Percentiles rank a stretch among this genome's conserved stretches.
Conservation (phyloP, 2,329 filamentous ascomycete genomes). For the Biscogniauxia sp. region DNA sequence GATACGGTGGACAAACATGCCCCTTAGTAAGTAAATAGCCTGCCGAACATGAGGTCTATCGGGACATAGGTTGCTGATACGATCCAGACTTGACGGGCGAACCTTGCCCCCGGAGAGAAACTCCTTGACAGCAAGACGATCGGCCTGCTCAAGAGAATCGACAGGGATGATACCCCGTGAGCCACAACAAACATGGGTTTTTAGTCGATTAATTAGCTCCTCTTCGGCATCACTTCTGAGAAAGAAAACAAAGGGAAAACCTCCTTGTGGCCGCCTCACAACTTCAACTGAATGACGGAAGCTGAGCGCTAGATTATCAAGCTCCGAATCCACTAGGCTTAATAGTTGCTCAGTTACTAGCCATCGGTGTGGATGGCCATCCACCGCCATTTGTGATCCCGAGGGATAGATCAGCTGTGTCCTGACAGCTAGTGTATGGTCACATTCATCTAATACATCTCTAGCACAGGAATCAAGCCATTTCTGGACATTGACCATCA, state of each 20-base stretch:
- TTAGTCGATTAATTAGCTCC: constrained; percentile 39
- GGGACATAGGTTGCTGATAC: constrained; percentile 30
- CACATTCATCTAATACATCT: constrained; percentile 64
- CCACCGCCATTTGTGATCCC: constrained; percentile 45
- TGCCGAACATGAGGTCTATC: constrained; percentile 34
- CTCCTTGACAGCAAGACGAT: constrained; percentile 26
- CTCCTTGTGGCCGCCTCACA: constrained; percentile 33
- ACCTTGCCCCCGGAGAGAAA: constrained; percentile 30
- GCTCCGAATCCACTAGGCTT: constrained; percentile 38
- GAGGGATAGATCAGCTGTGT: constrained; percentile 58
- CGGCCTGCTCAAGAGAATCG: constrained; percentile 28
- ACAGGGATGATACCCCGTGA: constrained; percentile 31
- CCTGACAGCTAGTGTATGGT: constrained; percentile 50
- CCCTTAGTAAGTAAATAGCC: constrained; percentile 56
- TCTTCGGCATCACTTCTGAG: constrained; percentile 47
- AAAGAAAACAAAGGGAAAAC: constrained; percentile 58
- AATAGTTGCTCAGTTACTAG: constrained; percentile 40
- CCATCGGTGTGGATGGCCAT: constrained; percentile 55
- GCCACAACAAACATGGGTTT: constrained; percentile 39
- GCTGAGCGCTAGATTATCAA: constrained; percentile 34
- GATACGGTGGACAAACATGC: constrained; percentile 60
- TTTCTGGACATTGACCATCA: constrained; percentile 50
- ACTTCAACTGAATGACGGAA: constrained; percentile 48
- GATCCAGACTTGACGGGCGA: constrained; percentile 18
- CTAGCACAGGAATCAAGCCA: constrained; percentile 49